A percentile compares a stretch with the other conserved stretches of the same genome.
phyloP scores from a whole-genome alignment of 148 eudicot genomes.

The Selenicereus undatus region DNA sequence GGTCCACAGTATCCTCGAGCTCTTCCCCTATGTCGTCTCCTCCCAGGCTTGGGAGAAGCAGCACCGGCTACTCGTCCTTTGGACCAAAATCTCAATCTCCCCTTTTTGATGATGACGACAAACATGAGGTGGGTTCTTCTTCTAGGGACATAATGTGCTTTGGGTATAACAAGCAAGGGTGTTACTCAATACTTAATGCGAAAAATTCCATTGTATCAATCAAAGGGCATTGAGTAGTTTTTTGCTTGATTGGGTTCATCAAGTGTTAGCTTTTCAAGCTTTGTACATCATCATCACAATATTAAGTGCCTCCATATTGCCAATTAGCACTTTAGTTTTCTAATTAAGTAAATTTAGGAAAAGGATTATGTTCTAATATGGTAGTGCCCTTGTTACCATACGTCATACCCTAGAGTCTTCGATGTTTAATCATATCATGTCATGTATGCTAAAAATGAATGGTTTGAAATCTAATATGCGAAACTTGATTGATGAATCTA shows the following conservation, averaged over 20 bases:
- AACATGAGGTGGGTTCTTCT: neutral
- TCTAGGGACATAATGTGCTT: slow-evolving; percentile 19
- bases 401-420: neutral
- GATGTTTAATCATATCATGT: neutral
- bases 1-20: slow-evolving; percentile 33
- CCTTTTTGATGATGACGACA: slow-evolving; percentile 19
- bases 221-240: slow-evolving; percentile 14
- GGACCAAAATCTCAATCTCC: slow-evolving; percentile 18
- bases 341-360: neutral
- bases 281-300: neutral
- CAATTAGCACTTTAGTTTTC: neutral
- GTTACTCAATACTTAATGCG: slow-evolving; percentile 10
- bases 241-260: neutral
- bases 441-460: too few species aligned
- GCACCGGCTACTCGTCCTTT: neutral
- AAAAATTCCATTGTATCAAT: slow-evolving; percentile 18
- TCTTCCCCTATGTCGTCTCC: slow-evolving; percentile 20
- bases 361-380: neutral
- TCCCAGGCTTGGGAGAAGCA: slow-evolving; percentile 6
- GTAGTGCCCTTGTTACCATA: neutral
- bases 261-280: neutral
- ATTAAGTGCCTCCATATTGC: neutral
- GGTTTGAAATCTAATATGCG: neutral
- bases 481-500: too few species aligned
- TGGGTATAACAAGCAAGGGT: slow-evolving; percentile 24